These are phyloP conservation scores for Blastobotrys parvus DNA, from an alignment of 805 yeast genomes.

Conservation along the genomic window DNA sequence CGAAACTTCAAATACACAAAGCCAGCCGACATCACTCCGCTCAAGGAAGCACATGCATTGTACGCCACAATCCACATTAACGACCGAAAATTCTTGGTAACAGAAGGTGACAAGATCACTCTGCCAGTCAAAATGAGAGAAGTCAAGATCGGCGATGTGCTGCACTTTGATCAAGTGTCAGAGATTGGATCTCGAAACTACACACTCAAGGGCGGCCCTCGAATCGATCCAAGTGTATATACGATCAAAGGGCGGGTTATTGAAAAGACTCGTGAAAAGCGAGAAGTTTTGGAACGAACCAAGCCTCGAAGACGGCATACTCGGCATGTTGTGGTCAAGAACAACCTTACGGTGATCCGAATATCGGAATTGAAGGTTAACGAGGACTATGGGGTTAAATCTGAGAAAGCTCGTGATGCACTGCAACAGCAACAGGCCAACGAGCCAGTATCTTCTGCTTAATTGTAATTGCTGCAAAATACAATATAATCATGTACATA, in stretches of 20 bases:
- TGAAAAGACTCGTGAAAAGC: conserved; percentile 68
- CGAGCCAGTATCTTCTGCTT: too few species aligned
- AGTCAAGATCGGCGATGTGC: conserved; percentile 76
- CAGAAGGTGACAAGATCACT: conserved; percentile 79
- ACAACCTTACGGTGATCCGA: conserved; percentile 67
- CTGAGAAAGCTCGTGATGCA: too few species aligned
- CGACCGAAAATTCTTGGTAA: conserved; percentile 77
- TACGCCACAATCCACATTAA: conserved; percentile 81
- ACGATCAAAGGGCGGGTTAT: conserved; percentile 62
- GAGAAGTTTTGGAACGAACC: conserved; percentile 55
- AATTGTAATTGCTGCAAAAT: too few species aligned
- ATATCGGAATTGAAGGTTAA: conserved; percentile 62
- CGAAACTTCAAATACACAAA: conserved; percentile 18
- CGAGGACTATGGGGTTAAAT: conserved; percentile 1
- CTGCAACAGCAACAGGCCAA: too few species aligned
- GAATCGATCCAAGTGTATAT: conserved; percentile 44
- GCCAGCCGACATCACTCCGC: conserved; percentile 43
- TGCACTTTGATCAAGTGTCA: conserved; percentile 64
- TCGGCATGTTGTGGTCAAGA: conserved; percentile 57
- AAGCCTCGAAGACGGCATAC: conserved; percentile 74
- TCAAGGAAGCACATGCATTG: conserved; percentile 57
- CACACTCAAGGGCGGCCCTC: conserved; percentile 50
- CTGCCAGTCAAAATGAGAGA: conserved; percentile 71
- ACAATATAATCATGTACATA: too few species aligned
- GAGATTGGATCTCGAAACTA: conserved; percentile 80